Evolutionary conservation across 2,329 filamentous ascomycete genomes (phyloP).

Genomic region (Trichophyton mentagrophytes): DNA sequence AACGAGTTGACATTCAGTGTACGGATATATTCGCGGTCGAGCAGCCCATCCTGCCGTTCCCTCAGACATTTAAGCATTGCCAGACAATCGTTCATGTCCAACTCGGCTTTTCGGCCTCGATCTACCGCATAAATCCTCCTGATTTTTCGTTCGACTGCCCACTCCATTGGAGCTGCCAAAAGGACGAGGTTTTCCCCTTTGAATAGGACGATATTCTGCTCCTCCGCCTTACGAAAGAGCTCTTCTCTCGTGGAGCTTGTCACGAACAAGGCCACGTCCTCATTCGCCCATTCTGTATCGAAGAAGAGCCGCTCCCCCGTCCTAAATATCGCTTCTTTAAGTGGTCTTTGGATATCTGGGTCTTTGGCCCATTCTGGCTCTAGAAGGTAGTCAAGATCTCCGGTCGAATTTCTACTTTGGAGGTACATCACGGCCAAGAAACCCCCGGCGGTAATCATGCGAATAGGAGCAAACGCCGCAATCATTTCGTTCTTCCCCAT

Average conservation of each 20-base stretch:
- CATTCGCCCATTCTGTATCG: slow-evolving; percentile 21
- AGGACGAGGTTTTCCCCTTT: slow-evolving; percentile 19
- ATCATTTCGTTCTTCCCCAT: slow-evolving; percentile 17
- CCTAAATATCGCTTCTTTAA: slow-evolving; percentile 17
- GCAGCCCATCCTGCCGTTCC: slow-evolving; percentile 14
- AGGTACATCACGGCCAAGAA: slow-evolving; percentile 11
- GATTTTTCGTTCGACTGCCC: slow-evolving; percentile 26
- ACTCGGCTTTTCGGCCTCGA: slow-evolving; percentile 16
- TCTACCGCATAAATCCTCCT: slow-evolving; percentile 19
- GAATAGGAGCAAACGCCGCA: slow-evolving; percentile 8
- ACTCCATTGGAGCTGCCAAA: slow-evolving; percentile 24
- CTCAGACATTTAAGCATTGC: slow-evolving; percentile 20
- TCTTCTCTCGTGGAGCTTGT: slow-evolving; percentile 4
- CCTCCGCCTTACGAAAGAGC: slow-evolving; percentile 20
- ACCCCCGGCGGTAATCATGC: slow-evolving; percentile 9
- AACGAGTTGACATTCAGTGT: slow-evolving; percentile 20
- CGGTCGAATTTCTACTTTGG: slow-evolving; percentile 6
- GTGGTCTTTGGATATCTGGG: slow-evolving; percentile 20
- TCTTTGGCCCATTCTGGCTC: slow-evolving; percentile 21
- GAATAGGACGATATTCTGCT: slow-evolving; percentile 23
- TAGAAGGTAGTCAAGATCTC: slow-evolving; percentile 12
- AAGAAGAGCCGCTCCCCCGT: slow-evolving; percentile 16
- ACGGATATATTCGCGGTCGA: slow-evolving; percentile 19
- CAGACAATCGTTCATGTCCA: slow-evolving; percentile 21
- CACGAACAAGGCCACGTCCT: slow-evolving; percentile 24